Evolutionary conservation across 1,284 basidiomycete genomes (phyloP).

Genomic region (Apiotrichum sp.): DNA sequence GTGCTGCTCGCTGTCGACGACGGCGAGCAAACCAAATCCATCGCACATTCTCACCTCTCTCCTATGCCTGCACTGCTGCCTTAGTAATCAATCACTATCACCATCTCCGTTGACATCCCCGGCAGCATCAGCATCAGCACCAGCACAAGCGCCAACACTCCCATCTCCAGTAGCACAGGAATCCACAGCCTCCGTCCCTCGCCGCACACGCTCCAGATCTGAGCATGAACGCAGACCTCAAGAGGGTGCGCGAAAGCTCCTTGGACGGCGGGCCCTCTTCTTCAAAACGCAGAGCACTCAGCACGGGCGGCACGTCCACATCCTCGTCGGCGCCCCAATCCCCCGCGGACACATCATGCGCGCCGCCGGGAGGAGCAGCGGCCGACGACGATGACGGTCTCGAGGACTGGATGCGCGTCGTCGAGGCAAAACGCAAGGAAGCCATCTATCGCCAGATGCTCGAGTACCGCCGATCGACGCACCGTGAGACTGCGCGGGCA

Average conservation of each 20-base stretch:
- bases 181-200: not conserved
- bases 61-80: too few species aligned
- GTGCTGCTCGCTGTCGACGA: too few species aligned
- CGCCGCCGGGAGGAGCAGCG: constrained; percentile 4
- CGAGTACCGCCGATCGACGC: constrained; percentile 75
- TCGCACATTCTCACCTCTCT: too few species aligned
- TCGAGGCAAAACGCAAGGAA: constrained; percentile 69
- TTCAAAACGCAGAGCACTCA: constrained; percentile 32
- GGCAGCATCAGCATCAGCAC: too few species aligned
- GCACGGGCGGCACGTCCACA: constrained; percentile 7
- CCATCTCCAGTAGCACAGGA: too few species aligned
- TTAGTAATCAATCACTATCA: too few species aligned
- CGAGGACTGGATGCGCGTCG: constrained; percentile 42
- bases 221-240: constrained; percentile 44
- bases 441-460: constrained; percentile 88
- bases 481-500: constrained; percentile 62
- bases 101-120: too few species aligned
- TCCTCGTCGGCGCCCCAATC: constrained; percentile 10
- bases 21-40: too few species aligned
- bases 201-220: constrained; percentile 5
- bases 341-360: not conserved
- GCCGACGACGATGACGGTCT: constrained; percentile 25
- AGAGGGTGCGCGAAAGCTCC: constrained; percentile 38
- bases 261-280: constrained; percentile 29
- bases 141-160: too few species aligned